A percentile compares a stretch with the other conserved stretches of the same genome.
Conservation (phyloP, 2,329 filamentous ascomycete genomes). For the Penicillium sp. region DNA sequence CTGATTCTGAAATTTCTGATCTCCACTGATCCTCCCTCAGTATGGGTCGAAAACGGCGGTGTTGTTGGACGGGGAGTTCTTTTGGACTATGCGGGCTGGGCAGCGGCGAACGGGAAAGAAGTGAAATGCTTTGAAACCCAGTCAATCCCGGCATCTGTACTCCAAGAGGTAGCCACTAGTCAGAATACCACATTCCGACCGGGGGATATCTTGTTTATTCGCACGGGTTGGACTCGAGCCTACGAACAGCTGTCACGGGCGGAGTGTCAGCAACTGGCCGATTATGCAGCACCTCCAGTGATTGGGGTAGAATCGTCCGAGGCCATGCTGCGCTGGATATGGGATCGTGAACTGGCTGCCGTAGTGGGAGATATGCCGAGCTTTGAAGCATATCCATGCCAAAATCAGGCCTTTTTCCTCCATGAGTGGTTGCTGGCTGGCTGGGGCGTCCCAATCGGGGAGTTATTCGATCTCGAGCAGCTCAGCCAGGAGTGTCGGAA, state of each 20-base stretch:
- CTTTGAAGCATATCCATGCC: slow-evolving; percentile 44
- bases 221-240: slow-evolving; percentile 45
- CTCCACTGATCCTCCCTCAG: slow-evolving; percentile 14
- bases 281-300: slow-evolving; percentile 23
- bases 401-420: slow-evolving; percentile 18
- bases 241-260: slow-evolving; percentile 35
- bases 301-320: slow-evolving; percentile 45
- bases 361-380: slow-evolving; percentile 50
- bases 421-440: slow-evolving; percentile 36
- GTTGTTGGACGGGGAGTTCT: slow-evolving; percentile 44
- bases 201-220: slow-evolving; percentile 52
- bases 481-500: slow-evolving; percentile 33
- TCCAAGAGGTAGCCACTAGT: slow-evolving; percentile 40
- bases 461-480: slow-evolving; percentile 40
- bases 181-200: slow-evolving; percentile 38
- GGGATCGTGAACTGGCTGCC: slow-evolving; percentile 49
- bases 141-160: slow-evolving; percentile 37
- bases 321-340: slow-evolving; percentile 49
- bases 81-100: slow-evolving; percentile 41
- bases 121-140: slow-evolving; percentile 37
- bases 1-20: neutral
- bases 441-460: slow-evolving; percentile 43
- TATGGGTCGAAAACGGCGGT: slow-evolving; percentile 33
- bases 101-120: slow-evolving; percentile 29
- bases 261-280: slow-evolving; percentile 32